phyloP scores from a whole-genome alignment of 2,329 filamentous ascomycete species.

The Trichoderma sp. region DNA sequence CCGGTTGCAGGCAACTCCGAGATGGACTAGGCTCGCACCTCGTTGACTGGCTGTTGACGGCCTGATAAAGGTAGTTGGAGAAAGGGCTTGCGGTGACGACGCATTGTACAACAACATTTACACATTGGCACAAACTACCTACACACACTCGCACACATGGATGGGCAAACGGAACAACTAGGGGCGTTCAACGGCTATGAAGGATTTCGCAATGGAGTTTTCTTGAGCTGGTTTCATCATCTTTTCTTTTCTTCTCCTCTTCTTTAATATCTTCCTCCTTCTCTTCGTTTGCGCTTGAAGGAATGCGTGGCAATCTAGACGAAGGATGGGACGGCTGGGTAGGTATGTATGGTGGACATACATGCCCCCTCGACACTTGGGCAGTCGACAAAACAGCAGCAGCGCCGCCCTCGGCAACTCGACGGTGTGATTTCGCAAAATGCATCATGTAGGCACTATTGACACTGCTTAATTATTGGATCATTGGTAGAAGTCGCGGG shows the following conservation, averaged over 20 bases:
- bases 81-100: constrained; percentile 16
- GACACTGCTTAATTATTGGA: not conserved
- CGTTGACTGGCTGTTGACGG: not conserved
- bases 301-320: constrained; percentile 2
- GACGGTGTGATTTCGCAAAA: not conserved
- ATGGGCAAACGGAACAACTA: constrained; percentile 32
- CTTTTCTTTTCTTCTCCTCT: not conserved
- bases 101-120: constrained; percentile 5
- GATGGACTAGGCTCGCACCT: constrained; percentile 42
- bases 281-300: not conserved
- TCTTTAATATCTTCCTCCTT: not conserved
- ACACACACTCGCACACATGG: constrained; percentile 26
- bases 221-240: constrained; percentile 40
- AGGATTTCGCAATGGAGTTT: constrained; percentile 36
- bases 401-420: not conserved
- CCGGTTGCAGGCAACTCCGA: constrained; percentile 48
- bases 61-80: not conserved
- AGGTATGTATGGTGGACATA: not conserved
- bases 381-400: not conserved
- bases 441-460: not conserved
- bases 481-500: not conserved
- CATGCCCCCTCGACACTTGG: not conserved
- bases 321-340: not conserved
- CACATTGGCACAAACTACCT: not conserved
- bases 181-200: constrained; percentile 44